Evolutionary conservation across 1,284 basidiomycete genomes (phyloP).

Genomic region (Apiotrichum akiyoshidainum): DNA sequence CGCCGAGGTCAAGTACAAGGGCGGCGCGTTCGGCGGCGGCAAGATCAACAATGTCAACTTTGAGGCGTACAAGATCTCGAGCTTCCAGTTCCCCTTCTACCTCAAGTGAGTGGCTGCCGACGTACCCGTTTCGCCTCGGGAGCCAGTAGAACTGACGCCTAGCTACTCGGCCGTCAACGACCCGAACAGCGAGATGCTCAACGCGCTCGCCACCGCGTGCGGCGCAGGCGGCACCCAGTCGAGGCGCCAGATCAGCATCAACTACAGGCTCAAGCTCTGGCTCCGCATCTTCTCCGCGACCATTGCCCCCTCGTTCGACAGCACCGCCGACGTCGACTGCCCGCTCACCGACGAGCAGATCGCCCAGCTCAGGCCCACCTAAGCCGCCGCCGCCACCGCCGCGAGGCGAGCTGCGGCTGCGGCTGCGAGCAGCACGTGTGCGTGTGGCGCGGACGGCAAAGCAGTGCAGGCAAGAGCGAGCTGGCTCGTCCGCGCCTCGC

Average conservation of each 20-base stretch:
- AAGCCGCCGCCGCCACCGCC: too few species aligned
- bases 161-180: slow-evolving; percentile 12
- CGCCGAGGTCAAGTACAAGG: slow-evolving; percentile 69
- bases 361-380: slow-evolving; percentile 32
- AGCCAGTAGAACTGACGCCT: too few species aligned
- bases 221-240: slow-evolving; percentile 54
- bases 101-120: slow-evolving; percentile 53
- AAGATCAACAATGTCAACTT: slow-evolving; percentile 63
- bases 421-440: too few species aligned
- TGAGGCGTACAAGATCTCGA: slow-evolving; percentile 62
- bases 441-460: too few species aligned
- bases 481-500: too few species aligned
- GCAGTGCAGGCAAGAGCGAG: too few species aligned
- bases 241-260: slow-evolving; percentile 58
- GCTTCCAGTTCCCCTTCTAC: slow-evolving; percentile 75
- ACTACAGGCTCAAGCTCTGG: slow-evolving; percentile 57
- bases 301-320: slow-evolving; percentile 66
- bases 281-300: slow-evolving; percentile 61
- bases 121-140: too few species aligned
- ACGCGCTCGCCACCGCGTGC: slow-evolving; percentile 57
- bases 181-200: slow-evolving; percentile 6
- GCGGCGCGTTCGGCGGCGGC: slow-evolving; percentile 68
- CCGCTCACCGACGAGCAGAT: slow-evolving; percentile 54
- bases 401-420: too few species aligned
- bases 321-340: slow-evolving; percentile 65